Evolutionary conservation across 139 green algal species (phyloP), one percentile per base, ranked within the genome.

Genomic region (Asterochloris erici): DNA sequence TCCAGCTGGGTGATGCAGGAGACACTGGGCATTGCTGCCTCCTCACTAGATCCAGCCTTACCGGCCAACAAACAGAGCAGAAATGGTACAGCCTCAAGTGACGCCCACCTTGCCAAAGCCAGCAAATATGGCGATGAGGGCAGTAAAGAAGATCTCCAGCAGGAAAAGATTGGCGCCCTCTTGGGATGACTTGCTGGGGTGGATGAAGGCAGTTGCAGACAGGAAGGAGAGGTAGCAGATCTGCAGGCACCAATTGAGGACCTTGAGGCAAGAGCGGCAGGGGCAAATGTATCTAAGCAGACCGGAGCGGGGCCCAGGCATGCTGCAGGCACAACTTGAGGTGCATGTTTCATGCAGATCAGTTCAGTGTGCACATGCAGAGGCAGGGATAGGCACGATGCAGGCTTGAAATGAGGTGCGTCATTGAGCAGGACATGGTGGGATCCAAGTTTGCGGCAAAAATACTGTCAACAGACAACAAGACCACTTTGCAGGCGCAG

Each of bases 81-180:
- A 62, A 1, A 10, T 4, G 4, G 29, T 12, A 16, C 29, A 54
- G 73, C 14, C 24, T 26, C 4, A 54, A 12, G n/a, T 16, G 47
- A 29, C 29, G 6, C 78, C 9, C 27, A 82, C 78, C 78, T 82
- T 82, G 63, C 78, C 78, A 82, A 82, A 82, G 13, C 78, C 78
- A 29, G 78, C 78, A 82, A 82, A 82, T 14, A 63, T 82, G 16
- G 61, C 63, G 28, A 82, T 26, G 12, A 82, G 78, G 26, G 78
- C 63, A 21, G 78, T 63, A 17, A 82, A 82, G 62, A 82, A 82
- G 63, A 82, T 74, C 26, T 82, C 78, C 63, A 82, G 78, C 63
- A 82, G 63, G 78, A 82, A 82, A 9, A 75, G 27, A 14, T 82
- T 29, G 9, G 61, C 78, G 17, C 73, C 27, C 11, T 24, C 19